A percentile compares a stretch with the other conserved stretches of the same genome.
Evolutionary conservation across 441 rosid species (phyloP).

Genomic region (Pelargonium cotyledonis): DNA sequence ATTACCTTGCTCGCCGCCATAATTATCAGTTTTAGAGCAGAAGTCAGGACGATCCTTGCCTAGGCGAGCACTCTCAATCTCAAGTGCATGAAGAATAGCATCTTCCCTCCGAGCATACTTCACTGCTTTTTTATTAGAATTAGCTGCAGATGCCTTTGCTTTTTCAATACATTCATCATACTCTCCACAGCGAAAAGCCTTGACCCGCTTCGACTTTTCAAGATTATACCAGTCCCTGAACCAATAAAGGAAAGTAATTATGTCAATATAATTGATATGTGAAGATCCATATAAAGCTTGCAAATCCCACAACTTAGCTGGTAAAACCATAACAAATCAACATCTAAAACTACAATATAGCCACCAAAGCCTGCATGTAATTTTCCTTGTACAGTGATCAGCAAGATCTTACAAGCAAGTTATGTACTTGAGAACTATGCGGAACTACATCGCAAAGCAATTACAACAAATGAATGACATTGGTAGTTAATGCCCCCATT

Average conservation of each 20-base stretch:
- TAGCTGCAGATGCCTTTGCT: slow-evolving; percentile 71
- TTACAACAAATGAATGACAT: no score
- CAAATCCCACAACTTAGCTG: background rate
- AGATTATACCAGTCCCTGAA: slow-evolving; percentile 93
- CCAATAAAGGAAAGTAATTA: slow-evolving; percentile 18
- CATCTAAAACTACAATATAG: background rate
- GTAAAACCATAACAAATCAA: background rate
- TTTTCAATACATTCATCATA: slow-evolving; percentile 74
- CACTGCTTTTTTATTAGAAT: slow-evolving; percentile 60
- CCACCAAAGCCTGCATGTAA: no score
- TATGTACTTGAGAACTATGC: no score
- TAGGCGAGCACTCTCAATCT: slow-evolving; percentile 71
- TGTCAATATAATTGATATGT: background rate
- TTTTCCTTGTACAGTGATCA: no score
- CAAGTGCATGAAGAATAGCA: slow-evolving; percentile 86
- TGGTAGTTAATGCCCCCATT: no score
- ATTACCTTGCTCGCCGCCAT: slow-evolving; percentile 29
- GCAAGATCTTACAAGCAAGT: no score
- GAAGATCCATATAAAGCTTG: background rate
- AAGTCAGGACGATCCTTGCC: slow-evolving; percentile 47
- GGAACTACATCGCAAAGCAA: no score
- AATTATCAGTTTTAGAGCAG: slow-evolving; percentile 29
- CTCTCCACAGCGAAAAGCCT: slow-evolving; percentile 98
- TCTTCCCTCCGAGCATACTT: slow-evolving; percentile 90
- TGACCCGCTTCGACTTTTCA: slow-evolving; percentile 86